These are phyloP conservation scores for Pythium scleroteichum DNA, from an alignment of 352 stramenopile genomes.

Conservation along the genomic window DNA sequence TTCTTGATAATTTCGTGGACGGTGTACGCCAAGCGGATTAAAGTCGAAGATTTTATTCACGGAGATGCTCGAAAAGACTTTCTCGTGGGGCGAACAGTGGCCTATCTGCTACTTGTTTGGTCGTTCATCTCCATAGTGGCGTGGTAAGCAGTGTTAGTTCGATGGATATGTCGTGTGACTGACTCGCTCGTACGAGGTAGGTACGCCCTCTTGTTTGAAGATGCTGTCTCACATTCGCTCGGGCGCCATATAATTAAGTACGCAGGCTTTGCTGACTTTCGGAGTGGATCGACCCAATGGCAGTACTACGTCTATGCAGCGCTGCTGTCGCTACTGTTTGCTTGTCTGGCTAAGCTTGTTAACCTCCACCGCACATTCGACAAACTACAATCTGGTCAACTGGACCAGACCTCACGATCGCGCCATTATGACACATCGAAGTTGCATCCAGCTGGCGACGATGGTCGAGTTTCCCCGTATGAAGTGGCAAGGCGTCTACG, in stretches of 20 bases:
- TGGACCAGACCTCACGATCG: constrained; percentile 1
- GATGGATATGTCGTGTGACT: neutral
- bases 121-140: constrained; percentile 49
- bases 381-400: constrained; percentile 6
- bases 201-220: constrained; percentile 56
- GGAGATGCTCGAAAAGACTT: constrained; percentile 24
- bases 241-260: constrained; percentile 49
- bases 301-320: constrained; percentile 70
- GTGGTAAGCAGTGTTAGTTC: too few relatives aligned
- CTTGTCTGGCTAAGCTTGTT: constrained; percentile 62
- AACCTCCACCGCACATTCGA: constrained; percentile 45
- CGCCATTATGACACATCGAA: constrained; percentile 9
- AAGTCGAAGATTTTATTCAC: constrained; percentile 46
- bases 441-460: neutral
- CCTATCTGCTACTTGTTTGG: constrained; percentile 44
- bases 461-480: neutral
- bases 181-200: constrained; percentile 23
- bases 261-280: constrained; percentile 62
- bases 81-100: constrained; percentile 48
- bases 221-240: constrained; percentile 35
- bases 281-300: constrained; percentile 40
- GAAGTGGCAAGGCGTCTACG: constrained; percentile 43
- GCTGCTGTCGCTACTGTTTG: constrained; percentile 60
- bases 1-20: constrained; percentile 67
- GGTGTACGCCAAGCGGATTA: constrained; percentile 60